phyloP scores from a whole-genome alignment of 164 flowering plant genomes.

The Piper betle region DNA sequence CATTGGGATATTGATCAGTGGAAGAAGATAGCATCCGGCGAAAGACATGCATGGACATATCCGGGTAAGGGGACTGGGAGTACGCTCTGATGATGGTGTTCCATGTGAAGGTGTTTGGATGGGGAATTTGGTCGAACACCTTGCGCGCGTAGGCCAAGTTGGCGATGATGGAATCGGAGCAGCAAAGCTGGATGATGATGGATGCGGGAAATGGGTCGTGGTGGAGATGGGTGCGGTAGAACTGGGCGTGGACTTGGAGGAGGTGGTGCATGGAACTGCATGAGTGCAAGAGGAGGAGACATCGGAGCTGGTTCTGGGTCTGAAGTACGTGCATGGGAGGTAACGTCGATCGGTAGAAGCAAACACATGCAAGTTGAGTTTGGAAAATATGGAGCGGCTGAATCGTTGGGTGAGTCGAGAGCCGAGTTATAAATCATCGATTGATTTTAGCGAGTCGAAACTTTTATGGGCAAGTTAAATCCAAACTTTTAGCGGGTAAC shows the following conservation, averaged over 20 bases:
- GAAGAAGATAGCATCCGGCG: slow-evolving; percentile 1
- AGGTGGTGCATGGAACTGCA: slow-evolving; percentile 10
- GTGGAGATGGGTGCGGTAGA: slow-evolving; percentile 5
- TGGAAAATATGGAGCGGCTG: no score
- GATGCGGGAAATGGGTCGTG: slow-evolving; percentile 5
- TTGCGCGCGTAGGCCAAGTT: slow-evolving; percentile 7
- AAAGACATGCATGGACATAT: slow-evolving; percentile 4
- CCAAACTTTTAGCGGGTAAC: no score
- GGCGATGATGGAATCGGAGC: background rate
- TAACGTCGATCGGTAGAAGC: no score
- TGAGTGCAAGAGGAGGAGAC: slow-evolving; percentile 10
- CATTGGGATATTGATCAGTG: background rate
- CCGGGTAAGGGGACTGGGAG: slow-evolving; percentile 4
- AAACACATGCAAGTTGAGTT: no score
- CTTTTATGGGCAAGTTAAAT: no score
- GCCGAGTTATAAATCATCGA: no score
- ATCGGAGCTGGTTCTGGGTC: slow-evolving; percentile 3
- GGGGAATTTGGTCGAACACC: slow-evolving; percentile 6
- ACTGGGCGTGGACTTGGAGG: slow-evolving; percentile 9
- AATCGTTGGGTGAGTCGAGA: no score
- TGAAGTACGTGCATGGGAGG: background rate
- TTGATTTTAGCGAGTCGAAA: no score
- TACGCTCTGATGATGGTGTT: slow-evolving; percentile 12
- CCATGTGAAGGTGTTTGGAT: slow-evolving; percentile 8
- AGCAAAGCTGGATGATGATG: slow-evolving; percentile 4